phyloP scores from a whole-genome alignment of 2,329 filamentous ascomycete species.

The Cyclaneusma minus region DNA sequence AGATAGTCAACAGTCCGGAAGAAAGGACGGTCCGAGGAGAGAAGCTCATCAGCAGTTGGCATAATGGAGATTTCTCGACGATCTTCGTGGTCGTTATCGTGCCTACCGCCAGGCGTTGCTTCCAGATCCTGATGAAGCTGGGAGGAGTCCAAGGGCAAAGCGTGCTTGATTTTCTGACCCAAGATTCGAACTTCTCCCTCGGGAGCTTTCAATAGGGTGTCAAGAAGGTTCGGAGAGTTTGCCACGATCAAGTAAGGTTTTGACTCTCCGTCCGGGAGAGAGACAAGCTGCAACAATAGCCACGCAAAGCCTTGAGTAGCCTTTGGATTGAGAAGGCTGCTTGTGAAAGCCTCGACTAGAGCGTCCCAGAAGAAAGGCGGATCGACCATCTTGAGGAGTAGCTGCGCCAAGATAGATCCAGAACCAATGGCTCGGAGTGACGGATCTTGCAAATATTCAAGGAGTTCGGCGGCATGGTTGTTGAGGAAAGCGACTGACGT shows the following conservation, averaged over 20 bases:
- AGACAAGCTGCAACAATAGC: constrained; percentile 27
- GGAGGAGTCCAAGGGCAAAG: constrained; percentile 16
- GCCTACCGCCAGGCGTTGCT: constrained; percentile 42
- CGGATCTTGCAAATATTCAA: constrained; percentile 20
- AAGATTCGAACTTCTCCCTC: constrained; percentile 16
- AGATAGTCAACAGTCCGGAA: constrained; percentile 37
- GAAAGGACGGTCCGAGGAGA: constrained; percentile 34
- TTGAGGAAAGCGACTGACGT: constrained; percentile 28
- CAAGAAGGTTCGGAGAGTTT: constrained; percentile 14
- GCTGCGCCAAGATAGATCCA: constrained; percentile 22
- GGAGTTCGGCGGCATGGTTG: constrained; percentile 14
- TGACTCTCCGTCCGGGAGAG: constrained; percentile 14
- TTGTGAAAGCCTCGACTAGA: constrained; percentile 14
- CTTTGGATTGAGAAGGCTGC: constrained; percentile 12
- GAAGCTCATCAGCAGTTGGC: constrained; percentile 51
- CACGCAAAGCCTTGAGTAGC: constrained; percentile 22
- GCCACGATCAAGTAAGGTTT: constrained; percentile 13
- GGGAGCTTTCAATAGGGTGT: constrained; percentile 8
- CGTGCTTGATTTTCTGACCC: constrained; percentile 26
- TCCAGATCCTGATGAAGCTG: constrained; percentile 6
- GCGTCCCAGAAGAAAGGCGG: constrained; percentile 33
- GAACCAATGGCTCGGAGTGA: constrained; percentile 9
- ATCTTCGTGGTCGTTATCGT: constrained; percentile 56
- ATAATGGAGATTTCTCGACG: constrained; percentile 45
- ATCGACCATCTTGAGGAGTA: constrained; percentile 30